Evolutionary conservation across 2,329 filamentous ascomycete genomes (phyloP), one percentile per base, ranked within the genome.

Genomic region (Pseudogymnoascus sp.): DNA sequence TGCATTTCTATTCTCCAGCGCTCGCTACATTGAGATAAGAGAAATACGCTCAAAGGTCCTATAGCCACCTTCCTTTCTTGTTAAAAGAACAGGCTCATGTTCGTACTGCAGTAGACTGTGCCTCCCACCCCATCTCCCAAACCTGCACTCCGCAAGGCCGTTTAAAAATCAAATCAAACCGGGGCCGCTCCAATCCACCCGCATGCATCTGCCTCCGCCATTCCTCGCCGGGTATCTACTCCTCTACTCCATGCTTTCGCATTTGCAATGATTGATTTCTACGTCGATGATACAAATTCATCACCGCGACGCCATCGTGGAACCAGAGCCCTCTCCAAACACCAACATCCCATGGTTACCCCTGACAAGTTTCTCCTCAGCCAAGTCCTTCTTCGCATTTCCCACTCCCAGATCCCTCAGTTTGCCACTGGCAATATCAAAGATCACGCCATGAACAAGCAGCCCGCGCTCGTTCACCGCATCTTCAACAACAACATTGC

Each of bases 361-460:
- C 54, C 75, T 71, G 26, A 81, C 75, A 26, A 78, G 62, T 13
- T 60, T 65, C 5, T 59, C 60, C 5, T 70, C 64, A 44, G 68
- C 61, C 31, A 66, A 60, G 15, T 57, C 33, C 17, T 62, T 36
- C 59, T 68, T 63, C 39, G 64, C 60, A 62, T 70, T 69, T 3
- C 81, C 79, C 58, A 77, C 68, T 17, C 77, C 76, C 2, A 84
- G 70, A 67, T 84, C 78, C 39, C 73, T 72, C 59, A 84, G 72
- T 63, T 76, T 75, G 10, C 82, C 82, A 17, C 70, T 74, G 5
- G 68, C 74, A 59, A 84, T 74, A 66, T 94, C 86, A 72, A 90
- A 93, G 11, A 95, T 78, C 60, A 86, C 79, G n/a, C 89, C 90
- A 72, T 94, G 89, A 5, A 95, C 81, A 74, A 87, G 77, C 41